Percentiles rank a stretch among this genome's conserved stretches.
Evolutionary conservation across 495 filamentous ascomycete species (phyloP).

Genomic region (Clavariopsis aquatica): DNA sequence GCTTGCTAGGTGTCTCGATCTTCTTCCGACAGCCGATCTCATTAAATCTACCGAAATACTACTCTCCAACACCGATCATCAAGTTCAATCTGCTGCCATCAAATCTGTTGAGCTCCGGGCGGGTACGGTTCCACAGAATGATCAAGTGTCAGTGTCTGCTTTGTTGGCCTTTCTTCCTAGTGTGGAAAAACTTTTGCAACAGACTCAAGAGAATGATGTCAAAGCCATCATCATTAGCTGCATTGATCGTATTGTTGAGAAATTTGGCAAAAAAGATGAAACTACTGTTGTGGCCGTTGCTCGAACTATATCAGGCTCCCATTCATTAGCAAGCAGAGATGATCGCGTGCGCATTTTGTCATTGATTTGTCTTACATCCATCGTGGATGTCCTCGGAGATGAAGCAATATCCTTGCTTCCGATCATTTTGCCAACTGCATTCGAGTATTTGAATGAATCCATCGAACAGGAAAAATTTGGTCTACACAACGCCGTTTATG

Average conservation of each 20-base stretch:
- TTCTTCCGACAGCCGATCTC: constrained; percentile 81
- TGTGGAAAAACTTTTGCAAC: constrained; percentile 69
- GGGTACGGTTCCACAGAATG: constrained; percentile 63
- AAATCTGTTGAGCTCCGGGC: constrained; percentile 75
- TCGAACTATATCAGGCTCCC: constrained; percentile 68
- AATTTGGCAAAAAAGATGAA: constrained; percentile 84
- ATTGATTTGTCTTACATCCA: constrained; percentile 82
- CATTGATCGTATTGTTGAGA: constrained; percentile 85
- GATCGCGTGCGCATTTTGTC: constrained; percentile 73
- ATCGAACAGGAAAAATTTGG: constrained; percentile 57
- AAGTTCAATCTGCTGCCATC: constrained; percentile 75
- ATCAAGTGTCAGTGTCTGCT: constrained; percentile 64
- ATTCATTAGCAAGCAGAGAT: constrained; percentile 74
- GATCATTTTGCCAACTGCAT: constrained; percentile 65
- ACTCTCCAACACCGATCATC: constrained; percentile 68
- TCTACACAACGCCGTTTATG: constrained; percentile 79
- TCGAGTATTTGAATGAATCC: constrained; percentile 67
- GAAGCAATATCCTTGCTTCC: constrained; percentile 81
- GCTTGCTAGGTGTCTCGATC: constrained; percentile 70
- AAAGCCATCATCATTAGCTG: constrained; percentile 82
- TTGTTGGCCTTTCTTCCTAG: constrained; percentile 81
- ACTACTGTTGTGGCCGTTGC: constrained; percentile 66
- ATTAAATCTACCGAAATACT: constrained; percentile 78
- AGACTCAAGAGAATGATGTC: constrained; percentile 67
- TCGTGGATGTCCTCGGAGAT: constrained; percentile 83